Base-by-base conservation (phyloP, 1,139 yeast genomes). In the Yamadazyma trypodendri region DNA sequence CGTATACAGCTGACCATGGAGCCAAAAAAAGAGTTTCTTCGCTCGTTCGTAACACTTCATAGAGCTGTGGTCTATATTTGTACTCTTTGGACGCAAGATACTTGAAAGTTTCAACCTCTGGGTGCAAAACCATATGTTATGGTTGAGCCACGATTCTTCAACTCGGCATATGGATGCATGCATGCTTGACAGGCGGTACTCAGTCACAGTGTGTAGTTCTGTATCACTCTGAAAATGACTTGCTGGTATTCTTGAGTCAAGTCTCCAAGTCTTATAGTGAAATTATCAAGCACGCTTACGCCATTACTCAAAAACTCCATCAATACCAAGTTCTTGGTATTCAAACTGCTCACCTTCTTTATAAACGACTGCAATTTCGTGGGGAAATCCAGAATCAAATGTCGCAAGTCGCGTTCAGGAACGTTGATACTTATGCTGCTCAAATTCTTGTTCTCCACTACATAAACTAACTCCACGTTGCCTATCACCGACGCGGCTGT, bases 361-460 rank as follows among this genome's bases (percentile, higher is more conserved):
- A 63, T 35, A 29, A 56, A 60, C 12, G 38, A 42, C 36, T 49
- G 25, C 6, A 52, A 34, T 23, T 39, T 44, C 4, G 25, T 17
- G 23, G 37, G 35, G 20, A 50, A 41, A 2, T 36, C 32, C 4
- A 38, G 38, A 2, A 43, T 30, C 23, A 56, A 36, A 8, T 42
- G 33, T 8, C 23, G 18, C 6, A 57, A 31, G 34, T 62, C 67
- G 6, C 36, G 35, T 17, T 45, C 41, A 3, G 63, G 61, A 2
- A 62, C 46, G n/a, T 52, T 55, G 3, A 62, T 43, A 7, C 52
- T 45, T 5, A 62, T 54, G 38, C 54, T 52, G 21, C 49, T 45
- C 20, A 62, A 43, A 33, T 50, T 49, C 21, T 43, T 40, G 43
- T 36, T 33, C 17, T 32, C 10, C 13, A 36, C 14, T 34, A 29